Percentiles rank a stretch among this genome's conserved stretches.
Conservation (phyloP, 192 early-diverging fungal genomes). For the Backusella mclennaniae region DNA sequence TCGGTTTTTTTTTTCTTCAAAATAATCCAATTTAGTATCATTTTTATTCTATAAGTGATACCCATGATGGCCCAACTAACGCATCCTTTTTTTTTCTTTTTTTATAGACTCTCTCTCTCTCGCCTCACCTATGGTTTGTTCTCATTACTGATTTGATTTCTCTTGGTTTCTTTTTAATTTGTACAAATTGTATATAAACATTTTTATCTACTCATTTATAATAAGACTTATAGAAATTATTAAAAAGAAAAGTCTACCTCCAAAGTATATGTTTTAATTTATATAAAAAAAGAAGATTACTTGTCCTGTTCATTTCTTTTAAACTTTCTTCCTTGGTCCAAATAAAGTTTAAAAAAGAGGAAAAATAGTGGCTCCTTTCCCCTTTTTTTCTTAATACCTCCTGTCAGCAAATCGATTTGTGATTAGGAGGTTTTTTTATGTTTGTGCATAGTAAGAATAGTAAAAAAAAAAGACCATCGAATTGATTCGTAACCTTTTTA, state of each 20-base stretch:
- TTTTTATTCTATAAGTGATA: conserved; percentile 1
- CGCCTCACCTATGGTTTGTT: background rate
- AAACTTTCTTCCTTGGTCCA: background rate
- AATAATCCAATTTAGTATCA: background rate
- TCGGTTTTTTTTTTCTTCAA: background rate
- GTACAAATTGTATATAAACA: background rate
- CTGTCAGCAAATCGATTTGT: background rate
- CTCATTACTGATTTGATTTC: background rate
- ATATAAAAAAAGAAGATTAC: background rate
- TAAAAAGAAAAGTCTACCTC: background rate
- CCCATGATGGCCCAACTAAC: background rate
- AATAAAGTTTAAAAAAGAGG: background rate
- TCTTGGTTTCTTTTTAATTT: background rate
- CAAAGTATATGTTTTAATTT: background rate
- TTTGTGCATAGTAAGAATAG: background rate
- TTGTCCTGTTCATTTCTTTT: background rate
- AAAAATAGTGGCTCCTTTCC: background rate
- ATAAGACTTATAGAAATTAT: background rate
- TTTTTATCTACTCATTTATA: background rate
- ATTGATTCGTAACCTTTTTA: too few species aligned
- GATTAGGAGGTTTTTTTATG: background rate
- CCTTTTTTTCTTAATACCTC: background rate
- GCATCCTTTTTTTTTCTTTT: background rate
- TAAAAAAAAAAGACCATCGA: background rate
- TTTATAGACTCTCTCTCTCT: background rate